phyloP scores from a whole-genome alignment of 805 yeast species.

The Debaryomyces tyrocola region DNA sequence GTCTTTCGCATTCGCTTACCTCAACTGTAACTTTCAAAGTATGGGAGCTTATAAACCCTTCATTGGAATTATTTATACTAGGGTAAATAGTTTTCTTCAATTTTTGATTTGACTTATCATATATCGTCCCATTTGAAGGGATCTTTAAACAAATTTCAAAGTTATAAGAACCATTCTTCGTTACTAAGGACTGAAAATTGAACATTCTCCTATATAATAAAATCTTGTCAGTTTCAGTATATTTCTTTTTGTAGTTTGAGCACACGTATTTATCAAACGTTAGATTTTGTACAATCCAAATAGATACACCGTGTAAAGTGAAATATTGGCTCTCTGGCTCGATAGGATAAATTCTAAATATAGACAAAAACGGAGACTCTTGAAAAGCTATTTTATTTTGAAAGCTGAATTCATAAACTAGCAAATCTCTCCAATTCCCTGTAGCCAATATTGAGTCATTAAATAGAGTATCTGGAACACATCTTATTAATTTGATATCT shows the following conservation, averaged over 20 bases:
- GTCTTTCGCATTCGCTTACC: slow-evolving; percentile 7
- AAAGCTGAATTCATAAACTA: slow-evolving; percentile 15
- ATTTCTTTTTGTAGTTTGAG: neutral
- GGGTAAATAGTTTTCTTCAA: slow-evolving; percentile 10
- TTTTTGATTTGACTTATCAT: neutral
- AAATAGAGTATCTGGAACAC: slow-evolving; percentile 4
- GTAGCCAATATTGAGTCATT: slow-evolving; percentile 12
- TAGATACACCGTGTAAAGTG: slow-evolving; percentile 7
- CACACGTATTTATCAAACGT: slow-evolving; percentile 4
- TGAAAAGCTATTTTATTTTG: slow-evolving; percentile 16
- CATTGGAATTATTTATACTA: slow-evolving; percentile 1
- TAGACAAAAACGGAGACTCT: slow-evolving; percentile 4
- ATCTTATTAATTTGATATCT: slow-evolving; percentile 5
- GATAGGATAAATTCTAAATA: slow-evolving; percentile 10
- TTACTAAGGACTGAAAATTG: slow-evolving; percentile 1
- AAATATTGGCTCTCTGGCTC: slow-evolving; percentile 4
- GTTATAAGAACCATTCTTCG: neutral
- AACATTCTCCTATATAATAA: slow-evolving; percentile 3
- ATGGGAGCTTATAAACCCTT: slow-evolving; percentile 10
- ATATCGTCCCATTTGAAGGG: slow-evolving; percentile 3
- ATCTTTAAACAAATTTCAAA: neutral
- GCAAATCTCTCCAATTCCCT: slow-evolving; percentile 18
- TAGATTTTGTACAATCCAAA: slow-evolving; percentile 9
- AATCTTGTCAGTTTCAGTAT: slow-evolving; percentile 5
- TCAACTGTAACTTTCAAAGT: slow-evolving; percentile 10